Base-by-base conservation (phyloP, 305 asterid species). In the Euphrasia arctica region DNA sequence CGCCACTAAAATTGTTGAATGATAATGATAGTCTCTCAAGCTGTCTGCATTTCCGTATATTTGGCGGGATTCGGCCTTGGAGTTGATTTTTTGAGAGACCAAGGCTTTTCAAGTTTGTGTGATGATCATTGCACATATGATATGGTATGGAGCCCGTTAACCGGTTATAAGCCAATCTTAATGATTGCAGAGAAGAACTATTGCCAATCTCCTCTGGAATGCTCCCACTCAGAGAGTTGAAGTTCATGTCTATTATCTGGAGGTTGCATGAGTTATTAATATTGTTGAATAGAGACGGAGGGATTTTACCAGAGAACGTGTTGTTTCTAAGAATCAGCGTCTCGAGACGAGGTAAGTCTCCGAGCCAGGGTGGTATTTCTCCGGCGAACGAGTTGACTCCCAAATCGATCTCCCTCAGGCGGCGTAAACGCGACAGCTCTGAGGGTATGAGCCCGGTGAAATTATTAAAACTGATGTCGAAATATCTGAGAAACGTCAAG, bases 401-500 rank as follows among this genome's bases (percentile, higher is more conserved):
- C 55, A 76, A 27, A 39, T 70, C 31, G 0, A 83, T 9, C 14
- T 29, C 9, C 31, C 50, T 31, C 52, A 39, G 43, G 2, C 43
- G 43, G 10, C 1, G 9, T 39, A 39, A 39, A 39, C 43, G 43
- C 2, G 43, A 39, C 43, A 39, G 2, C 43, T 39, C 2, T 5
- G 9, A 7, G 9, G 43, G 43, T 6, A 39, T 7, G 43, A 6
- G 43, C 2, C 43, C 43, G 10, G 9, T 39, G 10, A 39, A 39
- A 7, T 39, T 62, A 80, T 83, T 85, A 59, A 2, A 2, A 18
- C 57, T 51, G n/a, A 81, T 47, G 65, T 77, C 83, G 12, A 85
- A 54, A 9, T 70, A 60, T 15, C 31, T 51, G 31, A 85, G 85
- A 61, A 72, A 78, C 3, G 88, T 74, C 45, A 85, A 73, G 63